Base-by-base conservation (phyloP, 2,329 filamentous ascomycete species). In the Ophiostoma himal-ulmi region DNA sequence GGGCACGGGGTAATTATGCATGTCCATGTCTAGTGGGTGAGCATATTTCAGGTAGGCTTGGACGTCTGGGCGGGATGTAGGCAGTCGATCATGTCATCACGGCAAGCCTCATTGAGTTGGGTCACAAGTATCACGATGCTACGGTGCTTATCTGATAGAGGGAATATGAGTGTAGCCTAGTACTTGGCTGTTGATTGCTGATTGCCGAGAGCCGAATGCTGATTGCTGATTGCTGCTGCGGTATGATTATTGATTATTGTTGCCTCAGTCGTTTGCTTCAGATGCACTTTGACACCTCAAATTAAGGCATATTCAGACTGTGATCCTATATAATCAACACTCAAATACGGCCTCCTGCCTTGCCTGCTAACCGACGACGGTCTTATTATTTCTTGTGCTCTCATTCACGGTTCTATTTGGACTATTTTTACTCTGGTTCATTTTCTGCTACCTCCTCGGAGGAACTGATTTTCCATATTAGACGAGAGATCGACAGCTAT, bases 401-500 rank as follows among this genome's bases (percentile, higher is more conserved):
- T n/a, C 10, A 48, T 5, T 48, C n/a, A 7, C n/a, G 44, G 2
- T 48, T 8, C 44, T 48, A 48, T 48, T 7, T 20, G 17, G 17
- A 48, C 44, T 48, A 48, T 48, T 48, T 48, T 17, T 48, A 48
- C 17, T 48, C 44, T 7, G 5, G 17, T 20, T 48, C 44, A 30
- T 48, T 20, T 48, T n/a, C 17, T 48, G 5, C 8, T 7, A 48
- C 20, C 17, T 48, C 44, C 44, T 48, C 44, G 44, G 44, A 48
- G 17, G 41, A 17, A 48, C 44, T 48, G 44, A 48, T 48, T 48
- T 20, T 57, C 52, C 52, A 57, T 26, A 57, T 57, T 57, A 57
- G 52, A 57, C 52, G 52, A 57, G 52, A 57, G 52, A 57, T 57
- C 52, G 52, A 57, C 52, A 57, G 52, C 22, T 57, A 57, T 57